phyloP scores from a whole-genome alignment of 805 yeast genomes.

The Starmerella apicola region DNA sequence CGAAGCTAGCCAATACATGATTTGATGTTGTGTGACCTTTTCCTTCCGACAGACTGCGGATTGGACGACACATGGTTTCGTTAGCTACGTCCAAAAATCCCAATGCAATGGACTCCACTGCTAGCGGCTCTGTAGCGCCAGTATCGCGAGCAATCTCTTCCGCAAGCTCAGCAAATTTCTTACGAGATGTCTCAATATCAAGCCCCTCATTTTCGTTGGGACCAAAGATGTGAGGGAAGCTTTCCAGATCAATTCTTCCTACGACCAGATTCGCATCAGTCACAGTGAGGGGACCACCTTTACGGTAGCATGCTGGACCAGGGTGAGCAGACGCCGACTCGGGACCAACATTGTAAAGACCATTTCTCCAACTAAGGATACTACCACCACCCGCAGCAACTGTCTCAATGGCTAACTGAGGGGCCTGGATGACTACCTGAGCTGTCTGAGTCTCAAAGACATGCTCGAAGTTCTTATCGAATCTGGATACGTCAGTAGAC shows the following conservation, averaged over 20 bases:
- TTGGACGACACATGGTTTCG: slow-evolving; percentile 85
- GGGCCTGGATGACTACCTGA: slow-evolving; percentile 71
- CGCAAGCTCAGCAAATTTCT: slow-evolving; percentile 44
- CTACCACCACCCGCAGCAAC: slow-evolving; percentile 85
- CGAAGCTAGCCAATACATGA: slow-evolving; percentile 71
- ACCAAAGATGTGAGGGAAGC: slow-evolving; percentile 74
- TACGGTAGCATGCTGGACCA: slow-evolving; percentile 79
- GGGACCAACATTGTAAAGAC: slow-evolving; percentile 72
- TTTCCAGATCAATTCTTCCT: slow-evolving; percentile 61
- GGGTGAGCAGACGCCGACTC: slow-evolving; percentile 82
- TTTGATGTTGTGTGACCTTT: slow-evolving; percentile 56
- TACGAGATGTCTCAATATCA: slow-evolving; percentile 41
- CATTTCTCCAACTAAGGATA: slow-evolving; percentile 52
- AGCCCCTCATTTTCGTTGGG: slow-evolving; percentile 62
- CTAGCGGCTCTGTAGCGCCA: slow-evolving; percentile 28
- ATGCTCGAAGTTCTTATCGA: slow-evolving; percentile 56
- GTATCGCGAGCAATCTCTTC: slow-evolving; percentile 43
- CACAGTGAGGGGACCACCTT: slow-evolving; percentile 71
- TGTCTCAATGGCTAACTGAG: slow-evolving; percentile 69
- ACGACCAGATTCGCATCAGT: slow-evolving; percentile 72
- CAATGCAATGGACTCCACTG: slow-evolving; percentile 58
- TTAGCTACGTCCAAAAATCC: slow-evolving; percentile 78
- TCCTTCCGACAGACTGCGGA: slow-evolving; percentile 72
- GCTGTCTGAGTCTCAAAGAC: slow-evolving; percentile 77
- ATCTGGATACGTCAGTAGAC: slow-evolving; percentile 73